Conservation (phyloP, 2,329 filamentous ascomycete genomes). For the Monilinia laxa region DNA sequence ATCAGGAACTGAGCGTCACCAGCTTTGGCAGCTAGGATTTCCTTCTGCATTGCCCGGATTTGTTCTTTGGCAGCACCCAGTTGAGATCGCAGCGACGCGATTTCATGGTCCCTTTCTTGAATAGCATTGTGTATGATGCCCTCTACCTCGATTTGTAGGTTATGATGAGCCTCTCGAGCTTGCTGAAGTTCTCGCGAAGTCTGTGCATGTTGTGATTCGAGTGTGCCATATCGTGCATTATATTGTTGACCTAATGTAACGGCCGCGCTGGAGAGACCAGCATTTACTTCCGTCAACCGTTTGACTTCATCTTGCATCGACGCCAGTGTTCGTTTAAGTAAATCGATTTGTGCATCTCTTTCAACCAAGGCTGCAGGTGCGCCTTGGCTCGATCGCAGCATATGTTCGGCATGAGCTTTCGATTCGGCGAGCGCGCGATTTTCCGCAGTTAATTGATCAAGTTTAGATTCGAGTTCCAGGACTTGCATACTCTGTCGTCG, state of each 20-base stretch:
- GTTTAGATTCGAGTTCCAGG: conserved; percentile 80
- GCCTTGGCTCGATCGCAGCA: conserved; percentile 58
- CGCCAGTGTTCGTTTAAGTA: conserved; percentile 74
- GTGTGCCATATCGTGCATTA: conserved; percentile 64
- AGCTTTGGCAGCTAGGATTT: conserved; percentile 59
- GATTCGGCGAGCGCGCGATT: conserved; percentile 78
- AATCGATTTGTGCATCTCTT: conserved; percentile 82
- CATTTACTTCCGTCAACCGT: conserved; percentile 79
- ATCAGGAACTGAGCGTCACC: conserved; percentile 72
- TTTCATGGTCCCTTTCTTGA: conserved; percentile 81
- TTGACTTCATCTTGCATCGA: conserved; percentile 80
- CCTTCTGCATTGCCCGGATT: conserved; percentile 56
- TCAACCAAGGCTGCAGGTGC: conserved; percentile 72
- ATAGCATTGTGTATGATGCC: conserved; percentile 62
- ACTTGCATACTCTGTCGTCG: conserved; percentile 97
- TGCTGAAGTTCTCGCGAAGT: conserved; percentile 68
- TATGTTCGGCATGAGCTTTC: conserved; percentile 66
- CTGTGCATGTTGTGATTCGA: conserved; percentile 66
- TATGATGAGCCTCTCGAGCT: conserved; percentile 61
- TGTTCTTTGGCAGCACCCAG: conserved; percentile 67
- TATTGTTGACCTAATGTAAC: conserved; percentile 73
- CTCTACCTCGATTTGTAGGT: conserved; percentile 62
- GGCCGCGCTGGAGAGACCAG: conserved; percentile 74
- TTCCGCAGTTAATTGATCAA: conserved; percentile 83
- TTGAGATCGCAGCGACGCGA: conserved; percentile 73